These are phyloP conservation scores for Leptographium flavum DNA, from an alignment of 2,329 filamentous ascomycete species.

Conservation along the genomic window DNA sequence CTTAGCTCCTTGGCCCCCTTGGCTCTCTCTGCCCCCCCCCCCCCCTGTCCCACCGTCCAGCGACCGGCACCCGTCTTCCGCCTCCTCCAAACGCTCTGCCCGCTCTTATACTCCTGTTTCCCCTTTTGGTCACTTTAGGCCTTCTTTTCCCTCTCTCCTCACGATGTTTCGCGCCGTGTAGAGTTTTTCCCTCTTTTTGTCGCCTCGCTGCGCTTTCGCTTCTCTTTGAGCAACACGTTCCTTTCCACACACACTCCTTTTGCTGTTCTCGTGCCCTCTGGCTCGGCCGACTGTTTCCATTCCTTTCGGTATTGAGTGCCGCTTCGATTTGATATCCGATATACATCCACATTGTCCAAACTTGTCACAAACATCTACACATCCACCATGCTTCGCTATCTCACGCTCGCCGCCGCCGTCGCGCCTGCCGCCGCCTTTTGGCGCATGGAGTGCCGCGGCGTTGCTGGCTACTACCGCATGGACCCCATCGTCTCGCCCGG, in stretches of 20 bases:
- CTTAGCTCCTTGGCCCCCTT: too few species aligned
- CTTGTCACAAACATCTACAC: not conserved
- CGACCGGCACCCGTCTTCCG: too few species aligned
- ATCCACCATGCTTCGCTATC: not conserved
- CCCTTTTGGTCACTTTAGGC: not conserved
- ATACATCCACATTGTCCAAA: not conserved
- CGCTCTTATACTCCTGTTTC: not conserved
- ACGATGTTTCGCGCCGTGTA: not conserved
- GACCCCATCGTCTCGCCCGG: slow-evolving; percentile 62
- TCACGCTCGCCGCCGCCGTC: slow-evolving; percentile 6
- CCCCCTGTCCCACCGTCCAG: too few species aligned
- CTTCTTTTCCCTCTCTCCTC: not conserved
- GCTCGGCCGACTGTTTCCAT: not conserved
- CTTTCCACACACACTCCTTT: not conserved
- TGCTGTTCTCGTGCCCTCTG: not conserved
- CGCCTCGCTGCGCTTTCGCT: not conserved
- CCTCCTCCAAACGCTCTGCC: too few species aligned
- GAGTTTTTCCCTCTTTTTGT: not conserved
- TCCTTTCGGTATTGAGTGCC: not conserved
- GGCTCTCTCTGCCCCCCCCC: too few species aligned
- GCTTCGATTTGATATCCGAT: not conserved
- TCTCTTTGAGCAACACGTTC: not conserved
- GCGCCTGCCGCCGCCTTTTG: slow-evolving; percentile 51
- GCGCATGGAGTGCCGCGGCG: slow-evolving; percentile 73
- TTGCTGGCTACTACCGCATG: slow-evolving; percentile 54